These are phyloP conservation scores for Apiotrichum siamense DNA, from an alignment of 1,284 basidiomycete genomes.

Conservation along the genomic window DNA sequence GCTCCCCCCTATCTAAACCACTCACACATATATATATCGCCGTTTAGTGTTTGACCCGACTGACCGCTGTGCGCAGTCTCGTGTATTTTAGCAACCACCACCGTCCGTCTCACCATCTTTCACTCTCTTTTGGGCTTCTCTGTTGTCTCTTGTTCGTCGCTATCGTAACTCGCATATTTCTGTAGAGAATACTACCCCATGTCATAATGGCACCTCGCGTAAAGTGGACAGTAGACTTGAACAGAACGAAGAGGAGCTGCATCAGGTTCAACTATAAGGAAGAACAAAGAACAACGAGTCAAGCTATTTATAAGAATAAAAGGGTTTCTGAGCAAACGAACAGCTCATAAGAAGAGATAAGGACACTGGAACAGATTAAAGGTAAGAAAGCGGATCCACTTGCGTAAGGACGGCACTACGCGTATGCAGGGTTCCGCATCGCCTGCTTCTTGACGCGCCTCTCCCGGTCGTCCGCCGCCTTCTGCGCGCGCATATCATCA, in stretches of 20 bases:
- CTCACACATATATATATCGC: not conserved
- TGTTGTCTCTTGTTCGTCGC: not conserved
- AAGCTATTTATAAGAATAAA: too few relatives aligned
- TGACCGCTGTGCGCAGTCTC: too few relatives aligned
- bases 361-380: not conserved
- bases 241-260: not conserved
- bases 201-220: not conserved
- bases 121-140: not conserved
- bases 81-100: too few relatives aligned
- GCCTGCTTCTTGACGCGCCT: slow-evolving; percentile 46
- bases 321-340: too few relatives aligned
- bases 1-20: not conserved
- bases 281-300: not conserved
- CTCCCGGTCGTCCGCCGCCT: slow-evolving; percentile 50
- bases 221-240: not conserved
- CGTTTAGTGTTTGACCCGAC: not conserved
- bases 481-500: slow-evolving; percentile 47
- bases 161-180: too few relatives aligned
- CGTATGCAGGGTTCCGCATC: slow-evolving; percentile 46
- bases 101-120: not conserved
- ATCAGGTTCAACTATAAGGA: not conserved
- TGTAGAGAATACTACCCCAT: too few relatives aligned
- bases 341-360: not conserved
- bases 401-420: slow-evolving; percentile 17
- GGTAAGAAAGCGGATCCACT: not conserved